phyloP scores from a whole-genome alignment of 108 stramenopile species.

The Cyclotella sp. region DNA sequence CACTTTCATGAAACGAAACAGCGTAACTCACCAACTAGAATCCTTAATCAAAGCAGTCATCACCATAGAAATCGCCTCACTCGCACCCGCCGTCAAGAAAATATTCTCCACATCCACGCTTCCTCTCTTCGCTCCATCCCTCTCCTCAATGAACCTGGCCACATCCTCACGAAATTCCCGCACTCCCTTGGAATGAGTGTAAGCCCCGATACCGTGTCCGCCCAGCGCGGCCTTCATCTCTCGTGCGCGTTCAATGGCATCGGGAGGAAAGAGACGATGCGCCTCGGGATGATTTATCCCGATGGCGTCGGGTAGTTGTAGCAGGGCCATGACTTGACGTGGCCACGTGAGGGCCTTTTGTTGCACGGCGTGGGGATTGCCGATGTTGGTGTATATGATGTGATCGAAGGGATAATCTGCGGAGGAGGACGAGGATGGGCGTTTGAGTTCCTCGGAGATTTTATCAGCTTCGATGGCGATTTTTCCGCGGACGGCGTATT shows the following conservation, averaged over 20 bases:
- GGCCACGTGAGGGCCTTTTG: slow-evolving; percentile 91
- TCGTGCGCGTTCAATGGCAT: slow-evolving; percentile 71
- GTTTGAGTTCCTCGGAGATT: slow-evolving; percentile 62
- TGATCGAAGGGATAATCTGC: slow-evolving; percentile 71
- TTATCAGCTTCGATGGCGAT: slow-evolving; percentile 85
- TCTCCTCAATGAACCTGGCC: slow-evolving; percentile 79
- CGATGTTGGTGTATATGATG: slow-evolving; percentile 96
- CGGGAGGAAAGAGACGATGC: slow-evolving; percentile 63
- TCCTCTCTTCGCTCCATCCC: slow-evolving; percentile 69
- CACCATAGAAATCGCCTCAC: slow-evolving; percentile 82
- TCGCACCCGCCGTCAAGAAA: slow-evolving; percentile 95
- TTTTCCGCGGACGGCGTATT: slow-evolving; percentile 89
- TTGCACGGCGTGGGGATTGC: slow-evolving; percentile 94
- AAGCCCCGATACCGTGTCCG: slow-evolving; percentile 79
- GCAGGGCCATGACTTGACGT: slow-evolving; percentile 88
- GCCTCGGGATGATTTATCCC: slow-evolving; percentile 78
- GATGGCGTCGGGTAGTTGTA: slow-evolving; percentile 68
- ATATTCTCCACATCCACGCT: slow-evolving; percentile 85
- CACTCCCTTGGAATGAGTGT: slow-evolving; percentile 86
- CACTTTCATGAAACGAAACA: not conserved
- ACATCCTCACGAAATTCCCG: slow-evolving; percentile 77
- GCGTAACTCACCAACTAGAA: slow-evolving; percentile 52
- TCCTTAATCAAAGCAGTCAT: slow-evolving; percentile 77
- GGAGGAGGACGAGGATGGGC: not conserved
- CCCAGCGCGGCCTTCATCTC: slow-evolving; percentile 66